Evolutionary conservation across 2,329 filamentous ascomycete species (phyloP).

Genomic region (Mycogone perniciosa): DNA sequence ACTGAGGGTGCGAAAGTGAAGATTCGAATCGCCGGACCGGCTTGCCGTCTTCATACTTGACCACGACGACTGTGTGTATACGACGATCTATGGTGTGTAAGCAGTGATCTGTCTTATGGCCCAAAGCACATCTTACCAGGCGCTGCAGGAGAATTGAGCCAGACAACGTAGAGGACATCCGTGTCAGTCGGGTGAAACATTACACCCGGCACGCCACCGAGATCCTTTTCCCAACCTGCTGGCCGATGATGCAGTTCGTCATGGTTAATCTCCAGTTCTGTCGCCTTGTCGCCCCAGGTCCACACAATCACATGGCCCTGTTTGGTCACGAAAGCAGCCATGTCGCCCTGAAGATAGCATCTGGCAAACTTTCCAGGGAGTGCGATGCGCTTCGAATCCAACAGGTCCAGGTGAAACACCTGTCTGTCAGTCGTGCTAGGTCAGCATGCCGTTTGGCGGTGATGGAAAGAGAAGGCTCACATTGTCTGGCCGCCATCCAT

Average conservation of each 20-base stretch:
- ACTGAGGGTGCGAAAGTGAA: conserved; percentile 4
- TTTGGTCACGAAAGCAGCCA: conserved; percentile 17
- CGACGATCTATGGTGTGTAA: conserved; percentile 1
- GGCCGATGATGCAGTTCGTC: conserved; percentile 2
- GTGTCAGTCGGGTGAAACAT: conserved; percentile 18
- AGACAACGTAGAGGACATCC: conserved; percentile 16
- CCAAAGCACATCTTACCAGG: conserved; percentile 6
- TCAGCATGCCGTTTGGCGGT: too few species aligned
- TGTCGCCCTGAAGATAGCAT: conserved; percentile 17
- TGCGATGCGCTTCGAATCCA: conserved; percentile 16
- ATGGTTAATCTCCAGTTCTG: conserved; percentile 15
- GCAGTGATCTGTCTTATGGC: background rate
- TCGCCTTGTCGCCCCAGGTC: conserved; percentile 16
- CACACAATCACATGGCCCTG: conserved; percentile 19
- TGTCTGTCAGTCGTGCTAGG: conserved; percentile 10
- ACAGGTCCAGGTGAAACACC: conserved; percentile 17
- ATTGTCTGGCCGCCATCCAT: conserved; percentile 11
- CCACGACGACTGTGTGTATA: conserved; percentile 5
- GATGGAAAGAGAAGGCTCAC: background rate
- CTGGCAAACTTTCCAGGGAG: conserved; percentile 15
- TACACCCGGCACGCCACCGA: conserved; percentile 16
- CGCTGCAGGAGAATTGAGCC: conserved; percentile 6
- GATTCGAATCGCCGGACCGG: conserved; percentile 7
- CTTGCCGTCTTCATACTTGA: conserved; percentile 10
- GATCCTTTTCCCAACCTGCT: background rate